phyloP scores from a whole-genome alignment of 768 basidiomycete species.

The Holtermanniella nyarrowii region DNA sequence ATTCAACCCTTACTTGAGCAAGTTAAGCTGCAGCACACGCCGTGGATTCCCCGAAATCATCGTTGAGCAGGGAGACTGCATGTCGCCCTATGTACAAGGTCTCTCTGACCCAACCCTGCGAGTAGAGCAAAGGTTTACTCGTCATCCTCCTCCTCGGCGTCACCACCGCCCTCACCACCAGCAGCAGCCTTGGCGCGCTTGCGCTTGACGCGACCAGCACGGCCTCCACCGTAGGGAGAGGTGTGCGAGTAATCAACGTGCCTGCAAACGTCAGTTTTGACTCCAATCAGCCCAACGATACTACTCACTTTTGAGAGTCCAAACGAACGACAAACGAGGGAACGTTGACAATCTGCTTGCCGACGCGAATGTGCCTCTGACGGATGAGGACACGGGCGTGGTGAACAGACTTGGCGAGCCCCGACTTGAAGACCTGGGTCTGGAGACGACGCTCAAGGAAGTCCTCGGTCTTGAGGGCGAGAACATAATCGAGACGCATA shows the following conservation, averaged over 20 bases:
- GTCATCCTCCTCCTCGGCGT: constrained; percentile 82
- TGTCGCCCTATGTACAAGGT: not conserved
- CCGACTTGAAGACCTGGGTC: constrained; percentile 99
- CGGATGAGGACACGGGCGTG: constrained; percentile 97
- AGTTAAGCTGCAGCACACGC: not conserved
- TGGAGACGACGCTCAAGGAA: constrained; percentile 99
- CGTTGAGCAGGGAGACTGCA: not conserved
- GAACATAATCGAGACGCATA: constrained; percentile 99
- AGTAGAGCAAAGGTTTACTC: constrained; percentile 25
- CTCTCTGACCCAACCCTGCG: not conserved
- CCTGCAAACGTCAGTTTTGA: constrained; percentile 12
- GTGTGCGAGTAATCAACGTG: constrained; percentile 99
- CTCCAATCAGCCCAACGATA: not conserved
- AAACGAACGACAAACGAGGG: constrained; percentile 98
- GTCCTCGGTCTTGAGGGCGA: constrained; percentile 97
- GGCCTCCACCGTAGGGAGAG: constrained; percentile 89
- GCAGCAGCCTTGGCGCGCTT: constrained; percentile 91
- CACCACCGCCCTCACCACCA: constrained; percentile 80
- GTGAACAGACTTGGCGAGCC: constrained; percentile 91
- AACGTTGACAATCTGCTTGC: constrained; percentile 98
- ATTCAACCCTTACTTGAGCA: not conserved
- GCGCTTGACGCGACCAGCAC: constrained; percentile 85
- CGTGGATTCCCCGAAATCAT: not conserved
- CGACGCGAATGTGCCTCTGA: constrained; percentile 98
- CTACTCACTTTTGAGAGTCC: constrained; percentile 76